Evolutionary conservation across 768 basidiomycete genomes (phyloP).

Genomic region (Termitomyces sp.): DNA sequence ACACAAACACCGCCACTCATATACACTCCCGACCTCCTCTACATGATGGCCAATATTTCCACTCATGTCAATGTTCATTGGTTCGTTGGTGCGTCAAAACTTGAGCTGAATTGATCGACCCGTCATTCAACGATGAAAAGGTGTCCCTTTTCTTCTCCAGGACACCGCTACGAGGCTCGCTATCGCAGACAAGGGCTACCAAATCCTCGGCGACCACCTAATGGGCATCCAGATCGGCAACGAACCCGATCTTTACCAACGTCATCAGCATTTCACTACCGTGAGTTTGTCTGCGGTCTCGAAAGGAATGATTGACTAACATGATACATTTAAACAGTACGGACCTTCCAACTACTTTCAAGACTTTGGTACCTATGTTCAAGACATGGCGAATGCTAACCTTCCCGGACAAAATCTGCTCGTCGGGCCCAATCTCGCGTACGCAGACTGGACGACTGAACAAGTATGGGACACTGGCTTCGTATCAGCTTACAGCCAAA

Average conservation of each 20-base stretch:
- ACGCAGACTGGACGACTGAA: constrained; percentile 49
- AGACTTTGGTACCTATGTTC: constrained; percentile 39
- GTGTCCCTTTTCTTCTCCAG: constrained; percentile 55
- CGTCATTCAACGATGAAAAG: constrained; percentile 5
- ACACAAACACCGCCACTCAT: constrained; percentile 69
- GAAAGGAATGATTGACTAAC: not conserved
- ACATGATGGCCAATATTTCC: constrained; percentile 63
- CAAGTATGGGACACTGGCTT: constrained; percentile 53
- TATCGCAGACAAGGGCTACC: constrained; percentile 57
- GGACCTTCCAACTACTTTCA: constrained; percentile 39
- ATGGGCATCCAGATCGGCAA: constrained; percentile 72
- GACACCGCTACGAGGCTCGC: constrained; percentile 48
- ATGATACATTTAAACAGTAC: constrained; percentile 26
- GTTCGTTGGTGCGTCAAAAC: constrained; percentile 44
- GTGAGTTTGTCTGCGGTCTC: constrained; percentile 8
- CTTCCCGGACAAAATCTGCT: constrained; percentile 38
- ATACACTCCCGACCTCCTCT: constrained; percentile 63
- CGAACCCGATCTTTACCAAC: constrained; percentile 53
- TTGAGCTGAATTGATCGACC: not conserved
- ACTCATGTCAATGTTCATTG: constrained; percentile 58
- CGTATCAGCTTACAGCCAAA: constrained; percentile 31
- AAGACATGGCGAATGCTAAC: constrained; percentile 32
- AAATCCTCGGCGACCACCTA: constrained; percentile 63
- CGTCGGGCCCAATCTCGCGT: constrained; percentile 51
- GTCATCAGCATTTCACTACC: constrained; percentile 32